Evolutionary conservation across 805 yeast genomes (phyloP), one percentile per base, ranked within the genome.

Genomic region (Spathaspora sp.): DNA sequence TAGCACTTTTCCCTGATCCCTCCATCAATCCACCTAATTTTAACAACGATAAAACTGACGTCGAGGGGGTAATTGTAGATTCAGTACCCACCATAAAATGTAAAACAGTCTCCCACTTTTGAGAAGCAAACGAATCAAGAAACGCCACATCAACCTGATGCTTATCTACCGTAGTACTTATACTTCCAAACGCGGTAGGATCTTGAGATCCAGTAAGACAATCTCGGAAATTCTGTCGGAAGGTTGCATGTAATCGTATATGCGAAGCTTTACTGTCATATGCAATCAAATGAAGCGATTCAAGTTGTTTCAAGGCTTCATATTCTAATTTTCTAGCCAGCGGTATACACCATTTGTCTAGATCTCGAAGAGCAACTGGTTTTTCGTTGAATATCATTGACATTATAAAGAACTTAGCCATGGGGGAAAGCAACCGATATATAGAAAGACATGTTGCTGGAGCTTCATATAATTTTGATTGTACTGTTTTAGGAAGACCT

Each of bases 61-160:
- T 78, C 46, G 92, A 85, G 2, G 97, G 97, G 2, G 81, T 71
- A 16, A 75, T 78, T 10, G 80, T 75, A 45, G 85, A 70, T 48
- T 89, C 88, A 0, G 97, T 89, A 1, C 98, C 97, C 44, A 94
- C 99, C 98, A 94, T 93, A 72, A 86, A 94, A 75, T 94, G 98
- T 60, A 94, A 75, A 58, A 94, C 93, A 7, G 89, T 82, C 65
- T 94, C 99, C 99, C 99, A 94, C 63, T 87, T 90, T 45, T 78
- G 80, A 6, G 90, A 79, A 12, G 97, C 96, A 68, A 90, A 92
- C 40, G 75, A 75, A 58, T 89, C 96, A 46, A 93, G 73, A 60
- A 85, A 86, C 38, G 76, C 78, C n/a, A 83, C 68, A 46, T 81
- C 83, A 4, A 87, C 86, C 29, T 72, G 71, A 50, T 80, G 79